A percentile compares a stretch with the other conserved stretches of the same genome.
Evolutionary conservation across 2,329 filamentous ascomycete species (phyloP).

Genomic region (Talaromyces sp.): DNA sequence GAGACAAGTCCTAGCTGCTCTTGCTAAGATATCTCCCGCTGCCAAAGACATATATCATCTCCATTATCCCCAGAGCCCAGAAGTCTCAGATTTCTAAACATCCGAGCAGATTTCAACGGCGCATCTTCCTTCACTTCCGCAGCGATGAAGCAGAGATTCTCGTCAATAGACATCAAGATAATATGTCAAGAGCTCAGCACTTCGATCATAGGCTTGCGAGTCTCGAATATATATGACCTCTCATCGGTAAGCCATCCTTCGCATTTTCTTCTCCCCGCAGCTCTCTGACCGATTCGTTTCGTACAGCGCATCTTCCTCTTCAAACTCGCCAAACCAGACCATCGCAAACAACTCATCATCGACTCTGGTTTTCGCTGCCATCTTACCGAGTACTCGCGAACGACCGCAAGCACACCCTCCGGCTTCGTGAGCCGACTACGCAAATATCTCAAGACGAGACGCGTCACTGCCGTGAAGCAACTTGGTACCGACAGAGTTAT

Average conservation of each 20-base stretch:
- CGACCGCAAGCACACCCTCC: conserved; percentile 79
- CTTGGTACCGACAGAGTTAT: conserved; percentile 92
- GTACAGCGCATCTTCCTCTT: conserved; percentile 79
- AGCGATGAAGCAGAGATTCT: conserved; percentile 58
- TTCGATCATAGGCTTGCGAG: conserved; percentile 70
- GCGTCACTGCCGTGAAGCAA: conserved; percentile 76
- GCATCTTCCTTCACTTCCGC: neutral
- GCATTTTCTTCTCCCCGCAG: neutral
- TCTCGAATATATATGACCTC: conserved; percentile 94
- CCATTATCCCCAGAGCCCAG: neutral
- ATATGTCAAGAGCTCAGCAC: conserved; percentile 88
- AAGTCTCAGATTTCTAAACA: neutral
- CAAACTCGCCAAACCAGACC: conserved; percentile 87
- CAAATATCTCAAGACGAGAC: conserved; percentile 81
- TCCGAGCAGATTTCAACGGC: neutral
- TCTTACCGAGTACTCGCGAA: conserved; percentile 82
- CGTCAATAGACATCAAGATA: conserved; percentile 66
- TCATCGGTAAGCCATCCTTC: conserved; percentile 58
- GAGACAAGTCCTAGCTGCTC: neutral
- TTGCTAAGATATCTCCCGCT: neutral
- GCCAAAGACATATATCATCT: neutral
- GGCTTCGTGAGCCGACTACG: conserved; percentile 79
- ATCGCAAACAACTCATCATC: conserved; percentile 84
- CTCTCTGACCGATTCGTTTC: neutral
- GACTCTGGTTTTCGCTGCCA: conserved; percentile 97